phyloP scores from a whole-genome alignment of 2,329 filamentous ascomycete genomes.

The Cladosporium oxysporum region DNA sequence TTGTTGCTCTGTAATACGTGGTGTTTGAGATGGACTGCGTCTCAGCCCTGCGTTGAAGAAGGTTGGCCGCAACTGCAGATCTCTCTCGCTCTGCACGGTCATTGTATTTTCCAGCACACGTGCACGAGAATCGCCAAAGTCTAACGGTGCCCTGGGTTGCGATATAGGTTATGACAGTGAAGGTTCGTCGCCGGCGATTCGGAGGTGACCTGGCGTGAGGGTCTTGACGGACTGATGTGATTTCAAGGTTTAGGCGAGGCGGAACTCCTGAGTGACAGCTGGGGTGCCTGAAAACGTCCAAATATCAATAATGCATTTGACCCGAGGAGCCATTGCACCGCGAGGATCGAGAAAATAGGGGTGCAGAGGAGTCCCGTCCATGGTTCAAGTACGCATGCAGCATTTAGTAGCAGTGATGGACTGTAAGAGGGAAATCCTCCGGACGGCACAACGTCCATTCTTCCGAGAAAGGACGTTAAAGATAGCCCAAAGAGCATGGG shows the following conservation, averaged over 20 bases:
- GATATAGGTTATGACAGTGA: neutral
- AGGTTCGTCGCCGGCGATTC: neutral
- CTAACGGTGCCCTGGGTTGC: neutral
- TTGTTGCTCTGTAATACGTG: neutral
- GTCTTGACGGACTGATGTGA: neutral
- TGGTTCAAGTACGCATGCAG: neutral
- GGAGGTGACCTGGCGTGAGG: neutral
- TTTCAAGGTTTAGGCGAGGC: neutral
- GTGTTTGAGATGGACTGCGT: neutral
- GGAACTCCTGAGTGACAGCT: neutral
- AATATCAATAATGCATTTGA: neutral
- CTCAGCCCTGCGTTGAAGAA: constrained; percentile 2
- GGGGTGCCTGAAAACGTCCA: neutral
- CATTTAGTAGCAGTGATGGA: neutral
- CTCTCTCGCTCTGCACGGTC: neutral
- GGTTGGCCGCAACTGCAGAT: neutral
- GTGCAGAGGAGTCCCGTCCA: neutral
- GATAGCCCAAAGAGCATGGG: neutral
- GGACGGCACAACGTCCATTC: neutral
- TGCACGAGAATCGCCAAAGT: neutral
- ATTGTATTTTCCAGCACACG: neutral
- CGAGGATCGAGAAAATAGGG: neutral
- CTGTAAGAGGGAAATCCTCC: neutral
- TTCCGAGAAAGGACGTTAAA: constrained; percentile 7
- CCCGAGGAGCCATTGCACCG: neutral